Percentiles rank a stretch among this genome's conserved stretches.
phyloP scores from a whole-genome alignment of 208 protist species.

The Blastocrithidia nonstop region DNA sequence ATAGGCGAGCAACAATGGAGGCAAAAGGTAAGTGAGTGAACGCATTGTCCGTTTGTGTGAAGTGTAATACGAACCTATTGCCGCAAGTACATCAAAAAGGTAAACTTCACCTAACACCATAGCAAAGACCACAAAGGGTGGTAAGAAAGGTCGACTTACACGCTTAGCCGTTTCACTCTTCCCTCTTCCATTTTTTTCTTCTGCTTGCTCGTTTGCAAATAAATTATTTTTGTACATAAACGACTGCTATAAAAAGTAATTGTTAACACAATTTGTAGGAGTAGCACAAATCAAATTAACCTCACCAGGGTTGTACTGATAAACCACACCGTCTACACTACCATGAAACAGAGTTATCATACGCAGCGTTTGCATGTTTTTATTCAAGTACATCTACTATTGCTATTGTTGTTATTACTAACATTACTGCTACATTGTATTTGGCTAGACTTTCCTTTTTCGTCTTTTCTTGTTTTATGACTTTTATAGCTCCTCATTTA shows the following conservation, averaged over 20 bases:
- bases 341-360: slow-evolving; percentile 49
- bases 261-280: neutral
- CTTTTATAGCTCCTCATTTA: no score
- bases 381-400: neutral
- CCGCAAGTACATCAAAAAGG: slow-evolving; percentile 42
- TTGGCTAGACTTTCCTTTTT: no score
- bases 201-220: no score
- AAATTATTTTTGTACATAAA: no score
- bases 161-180: no score
- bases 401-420: neutral
- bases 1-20: slow-evolving; percentile 8
- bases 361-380: slow-evolving; percentile 4
- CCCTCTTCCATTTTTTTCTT: no score
- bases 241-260: no score
- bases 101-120: slow-evolving; percentile 36
- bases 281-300: slow-evolving; percentile 33
- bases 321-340: slow-evolving; percentile 25
- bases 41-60: slow-evolving; percentile 7
- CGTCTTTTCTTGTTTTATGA: neutral
- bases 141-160: neutral
- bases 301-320: slow-evolving; percentile 44
- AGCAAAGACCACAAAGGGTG: slow-evolving; percentile 48
- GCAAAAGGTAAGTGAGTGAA: slow-evolving; percentile 8
- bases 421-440: neutral
- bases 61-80: slow-evolving; percentile 11